Base-by-base conservation (phyloP, 306 rosid genomes). In the Acacia acuminata region DNA sequence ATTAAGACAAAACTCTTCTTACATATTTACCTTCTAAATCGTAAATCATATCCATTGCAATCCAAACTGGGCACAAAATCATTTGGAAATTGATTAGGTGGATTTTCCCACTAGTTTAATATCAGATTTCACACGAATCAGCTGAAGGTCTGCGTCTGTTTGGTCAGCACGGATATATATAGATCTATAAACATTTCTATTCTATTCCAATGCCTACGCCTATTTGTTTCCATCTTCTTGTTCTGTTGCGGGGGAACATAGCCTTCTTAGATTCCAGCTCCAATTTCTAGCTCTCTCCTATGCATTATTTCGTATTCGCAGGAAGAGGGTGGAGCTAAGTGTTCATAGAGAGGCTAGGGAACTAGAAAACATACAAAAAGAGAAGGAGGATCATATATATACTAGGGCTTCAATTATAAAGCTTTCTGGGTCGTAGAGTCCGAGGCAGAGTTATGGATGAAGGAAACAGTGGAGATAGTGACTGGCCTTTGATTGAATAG, bases 181-280 rank as follows among this genome's bases (percentile, higher is more conserved):
- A 32, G 36, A 32, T 32, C 3, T 32, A 32, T 32, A 32, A 32
- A 32, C 36, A 36, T 25, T 19, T 44, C 11, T 58, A 80, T 77
- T 82, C 76, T 56, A 56, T 56, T 56, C 89, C 87, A 78, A 71
- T 50, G 51, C 75, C 72, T 73, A 7, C 14, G 45, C 50, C 43
- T 8, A 0, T 81, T 76, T 88, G 94, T 90, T 79, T 78, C 84
- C 81, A 66, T 75, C 87, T 68, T 51, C 51, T 86, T 89, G 88
- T 87, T 80, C 27, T 89, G 30, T 84, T 79, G 79, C 75, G 48
- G 22, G 73, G 63, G 82, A 45, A 40, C 80, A 84, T 61, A 72
- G 75, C 50, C 3, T 82, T 32, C 58, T 75, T 19, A 73, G 91
- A 91, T 87, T 89, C 92, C 81, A 42, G 38, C 73, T 16, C 48